Evolutionary conservation across 305 asterid genomes (phyloP).

Genomic region (Andrographis paniculata): DNA sequence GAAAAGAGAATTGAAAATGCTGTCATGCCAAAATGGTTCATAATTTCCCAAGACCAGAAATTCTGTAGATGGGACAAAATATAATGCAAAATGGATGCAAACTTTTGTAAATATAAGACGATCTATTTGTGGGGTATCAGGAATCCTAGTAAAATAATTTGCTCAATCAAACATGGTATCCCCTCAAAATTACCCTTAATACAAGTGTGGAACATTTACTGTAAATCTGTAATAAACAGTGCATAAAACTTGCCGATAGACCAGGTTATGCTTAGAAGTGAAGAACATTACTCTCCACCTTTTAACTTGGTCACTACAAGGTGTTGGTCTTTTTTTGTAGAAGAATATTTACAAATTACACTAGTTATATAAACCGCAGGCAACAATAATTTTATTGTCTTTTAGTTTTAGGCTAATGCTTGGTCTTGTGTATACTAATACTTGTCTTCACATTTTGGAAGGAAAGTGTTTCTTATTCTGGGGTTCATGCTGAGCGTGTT

Average conservation of each 20-base stretch:
- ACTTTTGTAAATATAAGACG: neutral
- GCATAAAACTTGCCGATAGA: too few relatives aligned
- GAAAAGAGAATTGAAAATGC: neutral
- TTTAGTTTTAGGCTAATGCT: conserved; percentile 10
- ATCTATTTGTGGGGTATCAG: neutral
- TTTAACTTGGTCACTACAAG: too few relatives aligned
- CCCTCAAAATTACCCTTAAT: neutral
- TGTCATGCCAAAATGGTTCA: too few relatives aligned
- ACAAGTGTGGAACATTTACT: too few relatives aligned
- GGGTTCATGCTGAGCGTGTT: conserved; percentile 15
- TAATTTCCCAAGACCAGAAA: neutral
- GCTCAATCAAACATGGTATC: neutral
- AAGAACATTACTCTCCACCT: too few relatives aligned
- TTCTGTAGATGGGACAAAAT: neutral
- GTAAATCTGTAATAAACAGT: too few relatives aligned
- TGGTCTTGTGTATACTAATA: too few relatives aligned
- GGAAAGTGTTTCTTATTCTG: conserved; percentile 5
- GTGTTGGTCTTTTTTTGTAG: too few relatives aligned
- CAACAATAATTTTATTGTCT: neutral
- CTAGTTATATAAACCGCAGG: too few relatives aligned
- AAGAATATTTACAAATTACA: too few relatives aligned
- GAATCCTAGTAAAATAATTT: neutral
- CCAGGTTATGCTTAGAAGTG: too few relatives aligned
- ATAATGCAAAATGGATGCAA: too few relatives aligned
- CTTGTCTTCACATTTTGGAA: conserved; percentile 10